Conservation (phyloP, 257 asterid genomes). For the Solanum corneliomulleri region DNA sequence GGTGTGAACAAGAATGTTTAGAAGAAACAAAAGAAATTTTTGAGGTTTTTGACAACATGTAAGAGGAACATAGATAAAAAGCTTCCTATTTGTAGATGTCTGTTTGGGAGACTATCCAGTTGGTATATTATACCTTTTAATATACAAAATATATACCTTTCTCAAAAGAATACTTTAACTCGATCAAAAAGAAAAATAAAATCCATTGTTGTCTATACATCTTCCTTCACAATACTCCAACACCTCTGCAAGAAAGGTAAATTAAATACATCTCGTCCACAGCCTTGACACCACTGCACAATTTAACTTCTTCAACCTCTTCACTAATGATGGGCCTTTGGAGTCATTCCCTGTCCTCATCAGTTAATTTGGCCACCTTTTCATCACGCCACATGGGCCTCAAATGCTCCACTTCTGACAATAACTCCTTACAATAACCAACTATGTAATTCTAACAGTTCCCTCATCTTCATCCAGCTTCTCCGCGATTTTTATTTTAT, state of each 20-base stretch:
- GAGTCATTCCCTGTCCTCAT: not conserved
- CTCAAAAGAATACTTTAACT: not conserved
- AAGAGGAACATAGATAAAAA: not conserved
- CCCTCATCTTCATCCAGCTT: not conserved
- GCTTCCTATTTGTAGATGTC: not conserved
- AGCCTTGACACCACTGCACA: not conserved
- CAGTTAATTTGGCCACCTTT: not conserved
- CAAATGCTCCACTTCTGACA: not conserved
- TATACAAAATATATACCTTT: not conserved
- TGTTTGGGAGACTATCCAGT: not conserved
- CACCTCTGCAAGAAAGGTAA: not conserved
- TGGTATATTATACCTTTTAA: not conserved
- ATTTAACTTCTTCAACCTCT: not conserved
- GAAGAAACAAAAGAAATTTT: not conserved
- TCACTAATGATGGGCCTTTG: not conserved
- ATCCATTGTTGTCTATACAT: not conserved
- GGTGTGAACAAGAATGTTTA: not conserved
- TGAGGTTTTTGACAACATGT: not conserved
- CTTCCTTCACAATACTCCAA: not conserved
- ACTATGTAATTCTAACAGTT: not conserved
- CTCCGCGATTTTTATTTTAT: not conserved
- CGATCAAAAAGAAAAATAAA: not conserved
- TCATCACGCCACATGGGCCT: not conserved
- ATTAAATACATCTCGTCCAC: not conserved
- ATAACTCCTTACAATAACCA: not conserved